Evolutionary conservation across 192 early-diverging fungal genomes (phyloP).

Genomic region (Gamsiella multidivaricata): DNA sequence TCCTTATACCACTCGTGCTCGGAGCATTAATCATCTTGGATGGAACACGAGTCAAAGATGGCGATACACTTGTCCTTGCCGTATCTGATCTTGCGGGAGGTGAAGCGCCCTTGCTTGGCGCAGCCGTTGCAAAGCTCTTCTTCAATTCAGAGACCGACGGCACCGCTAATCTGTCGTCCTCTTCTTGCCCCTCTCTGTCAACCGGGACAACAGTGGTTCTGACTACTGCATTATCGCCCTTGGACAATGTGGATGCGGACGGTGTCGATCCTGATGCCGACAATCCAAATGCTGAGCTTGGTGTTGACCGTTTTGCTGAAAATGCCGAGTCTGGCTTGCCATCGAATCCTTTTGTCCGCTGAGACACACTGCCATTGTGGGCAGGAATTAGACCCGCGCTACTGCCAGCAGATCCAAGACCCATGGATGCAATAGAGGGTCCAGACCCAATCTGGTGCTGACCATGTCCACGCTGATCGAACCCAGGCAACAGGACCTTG

Average conservation of each 20-base stretch:
- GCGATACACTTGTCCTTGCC: background rate
- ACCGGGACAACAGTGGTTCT: background rate
- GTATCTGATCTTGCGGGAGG: background rate
- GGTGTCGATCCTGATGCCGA: background rate
- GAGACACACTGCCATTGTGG: conserved; percentile 3
- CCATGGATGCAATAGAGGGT: conserved; percentile 15
- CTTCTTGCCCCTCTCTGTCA: background rate
- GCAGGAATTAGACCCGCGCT: background rate
- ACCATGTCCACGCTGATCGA: background rate
- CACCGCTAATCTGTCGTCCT: background rate
- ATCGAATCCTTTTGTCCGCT: conserved; percentile 22
- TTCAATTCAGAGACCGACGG: conserved; percentile 33
- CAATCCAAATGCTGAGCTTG: background rate
- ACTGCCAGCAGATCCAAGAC: conserved; percentile 4
- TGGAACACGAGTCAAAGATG: background rate
- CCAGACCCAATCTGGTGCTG: background rate
- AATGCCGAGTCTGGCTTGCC: background rate
- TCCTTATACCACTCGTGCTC: background rate
- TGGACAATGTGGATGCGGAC: background rate
- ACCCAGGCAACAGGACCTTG: conserved; percentile 32
- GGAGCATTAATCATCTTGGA: background rate
- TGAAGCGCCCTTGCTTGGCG: background rate
- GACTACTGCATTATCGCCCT: too few relatives aligned
- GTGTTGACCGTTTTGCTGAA: background rate
- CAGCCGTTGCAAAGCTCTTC: conserved; percentile 10